A percentile compares a stretch with the other conserved stretches of the same genome.
These are phyloP conservation scores for Prototheca cutis DNA, from an alignment of 163 green algal species.

Conservation along the genomic window DNA sequence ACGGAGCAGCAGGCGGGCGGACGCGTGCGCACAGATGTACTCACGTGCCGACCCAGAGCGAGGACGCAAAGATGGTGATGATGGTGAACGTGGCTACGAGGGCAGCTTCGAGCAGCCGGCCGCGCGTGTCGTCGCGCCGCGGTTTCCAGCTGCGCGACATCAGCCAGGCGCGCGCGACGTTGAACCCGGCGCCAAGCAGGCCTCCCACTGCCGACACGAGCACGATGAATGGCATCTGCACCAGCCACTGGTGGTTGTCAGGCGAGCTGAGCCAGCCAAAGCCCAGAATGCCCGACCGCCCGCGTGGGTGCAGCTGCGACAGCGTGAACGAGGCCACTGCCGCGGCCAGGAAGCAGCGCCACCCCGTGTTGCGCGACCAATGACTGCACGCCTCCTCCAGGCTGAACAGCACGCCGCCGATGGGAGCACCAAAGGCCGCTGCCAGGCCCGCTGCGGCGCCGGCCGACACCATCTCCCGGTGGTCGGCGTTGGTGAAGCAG, in stretches of 20 bases:
- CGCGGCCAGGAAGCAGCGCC: conserved; percentile 77
- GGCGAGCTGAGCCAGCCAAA: conserved; percentile 45
- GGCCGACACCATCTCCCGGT: conserved; percentile 78
- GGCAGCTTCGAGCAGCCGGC: conserved; percentile 53
- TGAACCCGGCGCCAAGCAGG: conserved; percentile 69
- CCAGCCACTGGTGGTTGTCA: conserved; percentile 61
- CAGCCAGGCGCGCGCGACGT: conserved; percentile 57
- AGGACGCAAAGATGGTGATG: conserved; percentile 1
- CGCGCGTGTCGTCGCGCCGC: conserved; percentile 14
- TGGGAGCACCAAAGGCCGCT: conserved; percentile 81
- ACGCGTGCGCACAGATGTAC: no score
- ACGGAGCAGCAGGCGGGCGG: no score
- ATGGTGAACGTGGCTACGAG: conserved; percentile 26
- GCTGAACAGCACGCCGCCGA: conserved; percentile 85
- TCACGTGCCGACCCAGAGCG: no score
- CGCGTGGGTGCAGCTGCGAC: conserved; percentile 37
- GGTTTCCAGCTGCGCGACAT: conserved; percentile 33
- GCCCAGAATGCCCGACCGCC: conserved; percentile 47
- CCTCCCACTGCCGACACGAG: conserved; percentile 52
- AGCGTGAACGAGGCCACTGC: conserved; percentile 57
- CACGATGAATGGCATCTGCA: conserved; percentile 73
- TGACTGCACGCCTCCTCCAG: conserved; percentile 85
- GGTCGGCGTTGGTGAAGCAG: conserved; percentile 44
- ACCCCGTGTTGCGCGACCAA: conserved; percentile 77
- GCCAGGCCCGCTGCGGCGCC: conserved; percentile 74